Evolutionary conservation across 2,329 filamentous ascomycete species (phyloP), one percentile per base, ranked within the genome.

Genomic region (Penicillium sp.): DNA sequence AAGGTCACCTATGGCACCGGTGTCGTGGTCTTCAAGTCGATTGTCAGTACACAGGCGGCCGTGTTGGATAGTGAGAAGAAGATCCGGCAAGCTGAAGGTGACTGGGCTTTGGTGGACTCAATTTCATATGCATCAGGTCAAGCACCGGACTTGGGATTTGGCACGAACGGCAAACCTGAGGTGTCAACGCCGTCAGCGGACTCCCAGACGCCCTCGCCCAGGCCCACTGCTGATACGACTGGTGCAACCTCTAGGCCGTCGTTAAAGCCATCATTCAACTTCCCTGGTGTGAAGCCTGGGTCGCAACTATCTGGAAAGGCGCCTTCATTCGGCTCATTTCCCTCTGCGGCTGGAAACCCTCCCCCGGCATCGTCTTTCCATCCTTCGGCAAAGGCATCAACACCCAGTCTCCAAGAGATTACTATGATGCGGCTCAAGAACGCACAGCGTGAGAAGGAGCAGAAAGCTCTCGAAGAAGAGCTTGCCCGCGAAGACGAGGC

Each of bases 401-500:
- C 72, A 40, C 78, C 78, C 12, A 82, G 75, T 58, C 63, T 82
- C n/a, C 75, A 82, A 64, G 80, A 82, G 49, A 63, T 79, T 55
- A 87, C 83, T 1, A 80, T 87, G 77, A 87, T 84, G 62, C 80
- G 85, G 59, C 66, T 88, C 44, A 84, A 84, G 65, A 85, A 83
- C 59, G 85, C 85, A 1, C 85, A 88, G 72, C 81, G 79, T 44
- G 79, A 80, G 67, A 80, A 82, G 26, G 85, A 88, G 72, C 82
- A 80, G 60, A 81, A 79, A 67, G 79, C 80, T 35, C 64, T 85
- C 13, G 84, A 85, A 63, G 84, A 86, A 56, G 81, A 87, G 65
- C 79, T 85, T 58, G 72, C 77, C 47, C 80, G 79, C 67, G 80
- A 81, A 64, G 83, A 85, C 45, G 80, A 82, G 59, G 78, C 74